Conservation (phyloP, 805 yeast species). For the Alloascoidea africana region DNA sequence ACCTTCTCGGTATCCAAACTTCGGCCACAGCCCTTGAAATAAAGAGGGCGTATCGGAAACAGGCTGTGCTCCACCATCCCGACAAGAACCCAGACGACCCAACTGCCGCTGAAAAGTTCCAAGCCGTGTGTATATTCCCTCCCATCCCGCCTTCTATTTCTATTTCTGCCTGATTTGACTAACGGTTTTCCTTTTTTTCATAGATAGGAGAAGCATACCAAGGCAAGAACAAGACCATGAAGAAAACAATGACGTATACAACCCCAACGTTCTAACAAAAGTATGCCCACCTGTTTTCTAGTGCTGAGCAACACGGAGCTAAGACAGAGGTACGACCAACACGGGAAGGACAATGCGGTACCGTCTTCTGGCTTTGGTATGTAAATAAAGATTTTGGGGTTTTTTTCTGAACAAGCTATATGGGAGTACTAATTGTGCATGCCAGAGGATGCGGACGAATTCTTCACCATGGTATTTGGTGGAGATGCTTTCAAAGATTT, state of each 20-base stretch:
- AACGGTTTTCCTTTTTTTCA: slow-evolving; percentile 3
- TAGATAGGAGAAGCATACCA: slow-evolving; percentile 33
- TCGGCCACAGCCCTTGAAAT: slow-evolving; percentile 70
- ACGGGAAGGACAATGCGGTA: slow-evolving; percentile 64
- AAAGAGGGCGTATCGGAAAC: slow-evolving; percentile 85
- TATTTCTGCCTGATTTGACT: not conserved
- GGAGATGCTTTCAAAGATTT: slow-evolving; percentile 75
- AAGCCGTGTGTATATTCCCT: slow-evolving; percentile 32
- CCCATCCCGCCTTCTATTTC: not conserved
- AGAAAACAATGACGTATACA: slow-evolving; percentile 13
- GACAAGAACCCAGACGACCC: slow-evolving; percentile 96
- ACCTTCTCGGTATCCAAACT: slow-evolving; percentile 49
- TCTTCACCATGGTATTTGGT: slow-evolving; percentile 75
- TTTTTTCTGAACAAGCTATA: not conserved
- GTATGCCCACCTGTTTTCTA: slow-evolving; percentile 58
- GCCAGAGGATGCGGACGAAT: slow-evolving; percentile 67
- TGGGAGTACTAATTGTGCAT: not conserved
- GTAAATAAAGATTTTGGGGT: slow-evolving; percentile 2
- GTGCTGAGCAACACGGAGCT: slow-evolving; percentile 61
- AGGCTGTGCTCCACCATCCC: slow-evolving; percentile 84
- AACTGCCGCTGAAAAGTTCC: slow-evolving; percentile 76
- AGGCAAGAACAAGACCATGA: slow-evolving; percentile 13
- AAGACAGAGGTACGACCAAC: slow-evolving; percentile 64
- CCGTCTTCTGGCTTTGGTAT: slow-evolving; percentile 51
- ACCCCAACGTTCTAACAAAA: not conserved